These are phyloP conservation scores for Aspergillus quadricinctus DNA, from an alignment of 2,329 filamentous ascomycete genomes.

Conservation along the genomic window DNA sequence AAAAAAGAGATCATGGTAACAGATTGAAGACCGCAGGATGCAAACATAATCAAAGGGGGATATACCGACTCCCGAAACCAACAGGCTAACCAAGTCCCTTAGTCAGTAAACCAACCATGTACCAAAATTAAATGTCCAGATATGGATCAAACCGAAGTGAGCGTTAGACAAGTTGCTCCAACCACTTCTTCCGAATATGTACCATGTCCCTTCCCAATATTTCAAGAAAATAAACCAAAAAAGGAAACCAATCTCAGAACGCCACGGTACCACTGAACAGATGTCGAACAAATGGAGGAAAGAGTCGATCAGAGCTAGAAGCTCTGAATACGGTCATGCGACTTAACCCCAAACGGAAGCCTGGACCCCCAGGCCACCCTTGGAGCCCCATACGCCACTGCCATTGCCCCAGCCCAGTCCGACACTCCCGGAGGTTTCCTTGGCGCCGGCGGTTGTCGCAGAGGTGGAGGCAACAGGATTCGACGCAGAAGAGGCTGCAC, in stretches of 20 bases:
- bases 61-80: slow-evolving; percentile 29
- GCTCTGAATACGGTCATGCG: neutral
- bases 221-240: slow-evolving; percentile 18
- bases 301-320: neutral
- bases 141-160: slow-evolving; percentile 16
- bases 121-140: slow-evolving; percentile 25
- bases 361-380: slow-evolving; percentile 76
- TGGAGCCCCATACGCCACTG: slow-evolving; percentile 79
- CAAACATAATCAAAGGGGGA: slow-evolving; percentile 16
- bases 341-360: slow-evolving; percentile 88
- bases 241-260: slow-evolving; percentile 21
- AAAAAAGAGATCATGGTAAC: slow-evolving; percentile 6
- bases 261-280: slow-evolving; percentile 22
- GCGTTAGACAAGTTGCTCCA: slow-evolving; percentile 19
- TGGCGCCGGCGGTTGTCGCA: slow-evolving; percentile 24
- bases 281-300: slow-evolving; percentile 11
- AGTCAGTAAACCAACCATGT: slow-evolving; percentile 27
- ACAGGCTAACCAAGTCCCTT: slow-evolving; percentile 24
- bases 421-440: slow-evolving; percentile 41
- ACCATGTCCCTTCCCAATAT: slow-evolving; percentile 27
- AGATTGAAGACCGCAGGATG: slow-evolving; percentile 14
- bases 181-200: slow-evolving; percentile 27
- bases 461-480: slow-evolving; percentile 52
- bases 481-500: slow-evolving; percentile 54
- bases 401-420: slow-evolving; percentile 71